phyloP scores from a whole-genome alignment of 2,329 filamentous ascomycete species.

The Colletotrichum lini region DNA sequence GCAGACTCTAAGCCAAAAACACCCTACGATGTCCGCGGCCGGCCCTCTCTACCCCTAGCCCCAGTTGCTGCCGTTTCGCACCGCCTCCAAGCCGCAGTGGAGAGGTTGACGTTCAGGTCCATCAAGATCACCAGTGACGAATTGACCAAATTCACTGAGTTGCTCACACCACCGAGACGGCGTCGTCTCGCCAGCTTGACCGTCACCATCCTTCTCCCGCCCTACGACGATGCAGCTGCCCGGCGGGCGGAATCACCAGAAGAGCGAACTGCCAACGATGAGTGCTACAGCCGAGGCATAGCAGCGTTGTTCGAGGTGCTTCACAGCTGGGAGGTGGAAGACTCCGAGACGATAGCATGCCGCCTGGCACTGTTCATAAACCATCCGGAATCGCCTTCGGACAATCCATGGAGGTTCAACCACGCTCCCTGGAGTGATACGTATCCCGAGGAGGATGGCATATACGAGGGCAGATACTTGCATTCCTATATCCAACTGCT shows the following conservation, averaged over 20 bases:
- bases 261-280: background rate
- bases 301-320: background rate
- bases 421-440: slow-evolving; percentile 3
- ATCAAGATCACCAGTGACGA: slow-evolving; percentile 7
- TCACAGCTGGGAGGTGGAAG: background rate
- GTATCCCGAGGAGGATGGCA: background rate
- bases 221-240: background rate
- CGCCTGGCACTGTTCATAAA: slow-evolving; percentile 7
- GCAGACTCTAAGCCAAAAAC: background rate
- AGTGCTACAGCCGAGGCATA: background rate
- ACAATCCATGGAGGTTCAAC: slow-evolving; percentile 5
- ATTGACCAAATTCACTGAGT: background rate
- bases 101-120: slow-evolving; percentile 14
- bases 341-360: background rate
- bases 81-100: slow-evolving; percentile 13
- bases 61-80: slow-evolving; percentile 1
- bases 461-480: slow-evolving; percentile 8
- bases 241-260: slow-evolving; percentile 13
- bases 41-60: background rate
- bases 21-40: background rate
- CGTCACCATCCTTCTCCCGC: slow-evolving; percentile 8
- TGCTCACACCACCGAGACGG: background rate
- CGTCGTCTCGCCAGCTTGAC: background rate
- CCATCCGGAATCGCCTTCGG: slow-evolving; percentile 10
- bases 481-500: slow-evolving; percentile 7